Evolutionary conservation across 1,139 yeast genomes (phyloP).

Genomic region (Yamadazyma spencermartinsiae): DNA sequence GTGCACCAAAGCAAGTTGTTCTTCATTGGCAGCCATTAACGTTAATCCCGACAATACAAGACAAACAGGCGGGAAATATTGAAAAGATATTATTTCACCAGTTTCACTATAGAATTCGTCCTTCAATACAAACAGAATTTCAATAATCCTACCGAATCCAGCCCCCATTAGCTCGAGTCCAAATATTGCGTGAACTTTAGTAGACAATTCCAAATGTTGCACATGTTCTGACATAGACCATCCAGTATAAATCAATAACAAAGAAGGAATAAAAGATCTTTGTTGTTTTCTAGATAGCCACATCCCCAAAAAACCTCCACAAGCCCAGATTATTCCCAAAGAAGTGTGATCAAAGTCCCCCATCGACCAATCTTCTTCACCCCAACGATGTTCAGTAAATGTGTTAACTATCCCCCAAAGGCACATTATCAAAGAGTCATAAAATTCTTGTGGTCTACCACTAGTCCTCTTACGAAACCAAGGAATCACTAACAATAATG

Average conservation of each 20-base stretch:
- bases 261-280: slow-evolving; percentile 77
- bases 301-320: slow-evolving; percentile 85
- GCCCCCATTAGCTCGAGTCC: slow-evolving; percentile 80
- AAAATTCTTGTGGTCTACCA: slow-evolving; percentile 75
- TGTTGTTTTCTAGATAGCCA: slow-evolving; percentile 59
- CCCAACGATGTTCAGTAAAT: slow-evolving; percentile 96
- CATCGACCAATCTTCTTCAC: slow-evolving; percentile 79
- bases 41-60: slow-evolving; percentile 74
- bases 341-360: slow-evolving; percentile 93
- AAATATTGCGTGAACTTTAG: slow-evolving; percentile 84
- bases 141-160: slow-evolving; percentile 72
- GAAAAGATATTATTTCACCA: slow-evolving; percentile 65
- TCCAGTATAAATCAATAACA: slow-evolving; percentile 82
- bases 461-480: slow-evolving; percentile 50
- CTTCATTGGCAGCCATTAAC: slow-evolving; percentile 92
- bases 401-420: slow-evolving; percentile 92
- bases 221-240: slow-evolving; percentile 92
- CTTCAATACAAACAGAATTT: slow-evolving; percentile 66
- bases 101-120: slow-evolving; percentile 51
- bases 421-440: slow-evolving; percentile 78
- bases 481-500: slow-evolving; percentile 67
- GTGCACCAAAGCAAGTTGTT: slow-evolving; percentile 70
- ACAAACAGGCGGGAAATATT: slow-evolving; percentile 80
- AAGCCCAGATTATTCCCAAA: slow-evolving; percentile 97
- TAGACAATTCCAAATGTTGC: slow-evolving; percentile 72